Evolutionary conservation across 768 basidiomycete species (phyloP), one percentile per base, ranked within the genome.

Genomic region (Rhodosporidiobolus sp.): DNA sequence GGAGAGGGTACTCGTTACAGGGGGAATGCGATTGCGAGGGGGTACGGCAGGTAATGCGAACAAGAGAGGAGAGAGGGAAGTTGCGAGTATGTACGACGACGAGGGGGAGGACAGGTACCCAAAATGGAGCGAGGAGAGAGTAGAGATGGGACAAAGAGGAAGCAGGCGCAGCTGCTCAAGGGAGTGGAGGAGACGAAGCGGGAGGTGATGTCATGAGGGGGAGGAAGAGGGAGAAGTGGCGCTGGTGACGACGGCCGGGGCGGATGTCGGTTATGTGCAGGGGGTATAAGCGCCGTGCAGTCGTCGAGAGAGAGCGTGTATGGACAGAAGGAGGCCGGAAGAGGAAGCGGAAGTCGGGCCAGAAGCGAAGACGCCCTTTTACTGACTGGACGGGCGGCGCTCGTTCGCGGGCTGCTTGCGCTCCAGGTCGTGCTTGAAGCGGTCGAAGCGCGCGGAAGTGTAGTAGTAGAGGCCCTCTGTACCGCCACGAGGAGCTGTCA

Each of bases 401-500:
- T 26, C 6, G 50, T 59, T 53, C 61, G 55, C 46, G 34, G 8
- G 43, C 43, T 45, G 6, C 56, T 68, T 67, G 35, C 38, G 50
- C 50, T 72, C 66, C 38, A 72, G 52, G 62, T 67, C 66, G 24
- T 3, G 16, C 63, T 72, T 67, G 71, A 72, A 67, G 32, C 62
- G 63, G 32, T 63, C 66, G 66, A 63, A 72, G 10, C 65, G 65
- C n/a, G 38, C 35, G 3, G 56, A 30, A 34, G 67, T 63, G 66
- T 72, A 72, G 17, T 20, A 24, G 56, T 67, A 67, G 26, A 72
- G 52, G n/a, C 57, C 56, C n/a, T 63, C 70, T 72, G 70, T 45
- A 38, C 10, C 38, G 9, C 8, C 20, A 12, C 2, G 24, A 38
- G 17, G 28, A 12, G 1, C 35, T 11, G 63, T 64, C 63, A 55